Evolutionary conservation across 805 yeast species (phyloP), one percentile per base, ranked within the genome.

Genomic region (Nakazawaea ishiwadae): DNA sequence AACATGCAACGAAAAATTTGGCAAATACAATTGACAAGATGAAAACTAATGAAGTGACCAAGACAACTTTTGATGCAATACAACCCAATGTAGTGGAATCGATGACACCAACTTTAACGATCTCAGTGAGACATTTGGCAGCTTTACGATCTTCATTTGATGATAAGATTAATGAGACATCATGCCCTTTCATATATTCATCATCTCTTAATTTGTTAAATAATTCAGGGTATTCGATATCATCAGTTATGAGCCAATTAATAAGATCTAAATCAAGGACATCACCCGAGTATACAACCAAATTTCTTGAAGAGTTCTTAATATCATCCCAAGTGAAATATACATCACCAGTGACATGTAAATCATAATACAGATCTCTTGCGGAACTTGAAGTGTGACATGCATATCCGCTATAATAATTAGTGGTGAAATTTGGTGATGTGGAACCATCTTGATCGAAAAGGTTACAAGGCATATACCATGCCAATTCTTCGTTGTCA

Each of bases 401-500:
- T 2, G 91, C 95, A 77, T 86, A 89, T 7, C 97, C 97, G 35
- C 70, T 63, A 58, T 89, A 90, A 55, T 79, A 79, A 16, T 70
- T 71, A 21, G 65, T 59, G 1, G 89, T 75, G 48, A 72, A 72
- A 57, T 85, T 84, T 30, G 86, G 84, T 21, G 62, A 43, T 2
- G 84, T 60, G 1, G 93, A 71, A 4, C 96, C 96, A 57, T 87
- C 86, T 51, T 77, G 83, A 31, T 66, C 62, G 40, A 76, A 66
- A 24, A 84, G 47, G 51, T 81, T 79, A 68, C 99, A 93, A 3
- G 99, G 98, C 82, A 90, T 88, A 63, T 93, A 93, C 96, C 96
- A 90, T 14, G 95, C 97, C 51, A 91, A 59, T 23, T 75, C 70
- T 24, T 75, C 73, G 31, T 65, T 70, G 42, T 75, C 69, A 47